Percentiles rank a stretch among this genome's conserved stretches.
Evolutionary conservation across 768 basidiomycete species (phyloP).

Genomic region (Suillus discolor): DNA sequence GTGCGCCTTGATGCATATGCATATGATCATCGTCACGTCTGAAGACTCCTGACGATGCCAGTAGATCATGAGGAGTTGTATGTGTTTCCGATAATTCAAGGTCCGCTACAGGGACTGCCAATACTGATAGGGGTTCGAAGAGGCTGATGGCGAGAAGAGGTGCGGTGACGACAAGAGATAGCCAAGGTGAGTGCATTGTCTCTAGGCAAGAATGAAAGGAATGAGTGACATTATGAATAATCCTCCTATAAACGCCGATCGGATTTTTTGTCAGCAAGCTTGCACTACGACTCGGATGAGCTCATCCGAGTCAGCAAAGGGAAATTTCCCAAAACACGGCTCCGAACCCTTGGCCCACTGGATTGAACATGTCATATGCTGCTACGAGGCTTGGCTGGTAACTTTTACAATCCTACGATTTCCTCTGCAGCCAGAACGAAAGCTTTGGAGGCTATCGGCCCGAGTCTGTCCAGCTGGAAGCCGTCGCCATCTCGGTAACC

Average conservation of each 20-base stretch:
- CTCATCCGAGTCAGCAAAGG: not conserved
- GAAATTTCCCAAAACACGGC: not conserved
- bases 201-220: not conserved
- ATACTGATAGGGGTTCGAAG: not conserved
- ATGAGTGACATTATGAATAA: not conserved
- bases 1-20: conserved; percentile 50
- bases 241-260: conserved; percentile 2
- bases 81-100: not conserved
- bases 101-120: not conserved
- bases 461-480: not conserved
- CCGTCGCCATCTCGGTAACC: not conserved
- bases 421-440: too few species aligned
- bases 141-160: conserved; percentile 12
- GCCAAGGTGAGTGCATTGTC: conserved; percentile 14
- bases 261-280: conserved; percentile 11
- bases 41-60: not conserved
- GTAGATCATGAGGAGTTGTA: not conserved
- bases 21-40: conserved; percentile 40
- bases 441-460: too few species aligned
- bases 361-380: too few species aligned
- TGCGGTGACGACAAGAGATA: not conserved
- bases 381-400: too few species aligned
- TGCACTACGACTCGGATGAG: not conserved
- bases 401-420: too few species aligned
- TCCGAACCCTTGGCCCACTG: not conserved